A percentile compares a stretch with the other conserved stretches of the same genome.
These are phyloP conservation scores for Elymus sibiricus DNA, from an alignment of 176 grass and related monocot species.

Conservation along the genomic window DNA sequence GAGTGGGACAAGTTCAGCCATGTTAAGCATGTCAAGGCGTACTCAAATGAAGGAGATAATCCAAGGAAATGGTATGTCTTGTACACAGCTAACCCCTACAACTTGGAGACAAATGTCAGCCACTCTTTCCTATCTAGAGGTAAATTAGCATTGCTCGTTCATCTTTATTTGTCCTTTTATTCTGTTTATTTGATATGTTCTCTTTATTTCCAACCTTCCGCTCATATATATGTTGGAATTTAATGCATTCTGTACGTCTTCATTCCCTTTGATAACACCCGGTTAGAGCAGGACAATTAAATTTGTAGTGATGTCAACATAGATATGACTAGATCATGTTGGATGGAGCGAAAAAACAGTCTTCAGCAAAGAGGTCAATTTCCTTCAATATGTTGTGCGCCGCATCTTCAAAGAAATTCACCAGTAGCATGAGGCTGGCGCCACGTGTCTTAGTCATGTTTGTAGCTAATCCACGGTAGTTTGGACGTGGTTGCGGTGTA, in stretches of 20 bases:
- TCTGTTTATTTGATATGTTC: neutral
- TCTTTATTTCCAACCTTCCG: no score
- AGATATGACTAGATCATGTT: neutral
- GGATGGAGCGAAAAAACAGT: neutral
- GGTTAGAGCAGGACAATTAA: neutral
- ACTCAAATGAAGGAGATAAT: neutral
- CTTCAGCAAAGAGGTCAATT: neutral
- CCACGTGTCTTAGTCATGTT: no score
- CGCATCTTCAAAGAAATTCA: no score
- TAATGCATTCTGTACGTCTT: neutral
- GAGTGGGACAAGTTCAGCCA: slow-evolving; percentile 14
- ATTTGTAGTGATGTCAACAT: no score
- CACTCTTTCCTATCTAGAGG: neutral
- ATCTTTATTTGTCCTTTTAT: neutral
- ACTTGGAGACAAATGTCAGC: neutral
- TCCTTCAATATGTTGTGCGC: neutral
- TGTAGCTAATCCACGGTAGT: no score
- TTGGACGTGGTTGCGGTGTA: neutral
- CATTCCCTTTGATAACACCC: neutral
- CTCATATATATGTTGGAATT: neutral
- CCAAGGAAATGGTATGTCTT: neutral
- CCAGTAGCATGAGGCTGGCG: no score
- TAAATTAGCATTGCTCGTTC: neutral
- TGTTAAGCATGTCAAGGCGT: neutral
- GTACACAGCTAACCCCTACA: neutral